Evolutionary conservation across 495 filamentous ascomycete genomes (phyloP).

Genomic region (Geopyxis carbonaria): DNA sequence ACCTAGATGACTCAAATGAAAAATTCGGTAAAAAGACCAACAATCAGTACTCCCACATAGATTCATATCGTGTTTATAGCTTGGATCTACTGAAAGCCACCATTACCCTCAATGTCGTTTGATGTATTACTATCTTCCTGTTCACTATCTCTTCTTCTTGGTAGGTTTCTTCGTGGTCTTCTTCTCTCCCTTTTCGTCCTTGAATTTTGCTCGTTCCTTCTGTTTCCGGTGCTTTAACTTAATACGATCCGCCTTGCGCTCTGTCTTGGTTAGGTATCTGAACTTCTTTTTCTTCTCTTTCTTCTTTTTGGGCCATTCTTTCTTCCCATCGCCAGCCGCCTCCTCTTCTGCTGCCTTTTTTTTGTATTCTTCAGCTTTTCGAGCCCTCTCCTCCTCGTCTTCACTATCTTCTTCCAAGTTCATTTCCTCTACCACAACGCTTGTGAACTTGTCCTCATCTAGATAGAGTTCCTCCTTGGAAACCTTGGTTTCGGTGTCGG

Average conservation of each 20-base stretch:
- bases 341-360: slow-evolving; percentile 17
- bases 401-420: slow-evolving; percentile 57
- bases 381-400: slow-evolving; percentile 32
- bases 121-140: neutral
- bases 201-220: slow-evolving; percentile 51
- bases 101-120: too few relatives aligned
- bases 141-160: neutral
- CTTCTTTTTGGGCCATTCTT: slow-evolving; percentile 39
- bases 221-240: slow-evolving; percentile 48
- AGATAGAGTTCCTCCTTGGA: slow-evolving; percentile 86
- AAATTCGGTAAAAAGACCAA: too few relatives aligned
- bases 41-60: too few relatives aligned
- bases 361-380: slow-evolving; percentile 27
- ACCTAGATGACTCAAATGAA: too few relatives aligned
- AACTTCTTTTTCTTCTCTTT: slow-evolving; percentile 83
- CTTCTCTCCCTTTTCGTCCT: slow-evolving; percentile 23
- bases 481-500: slow-evolving; percentile 35
- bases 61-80: too few relatives aligned
- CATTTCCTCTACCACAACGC: slow-evolving; percentile 85
- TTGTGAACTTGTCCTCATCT: slow-evolving; percentile 89
- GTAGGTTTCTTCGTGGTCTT: neutral
- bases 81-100: too few relatives aligned
- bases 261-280: slow-evolving; percentile 50
- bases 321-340: slow-evolving; percentile 26
- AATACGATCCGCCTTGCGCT: slow-evolving; percentile 20